Evolutionary conservation across 441 rosid species (phyloP).

Genomic region (Erodium chrysanthum): DNA sequence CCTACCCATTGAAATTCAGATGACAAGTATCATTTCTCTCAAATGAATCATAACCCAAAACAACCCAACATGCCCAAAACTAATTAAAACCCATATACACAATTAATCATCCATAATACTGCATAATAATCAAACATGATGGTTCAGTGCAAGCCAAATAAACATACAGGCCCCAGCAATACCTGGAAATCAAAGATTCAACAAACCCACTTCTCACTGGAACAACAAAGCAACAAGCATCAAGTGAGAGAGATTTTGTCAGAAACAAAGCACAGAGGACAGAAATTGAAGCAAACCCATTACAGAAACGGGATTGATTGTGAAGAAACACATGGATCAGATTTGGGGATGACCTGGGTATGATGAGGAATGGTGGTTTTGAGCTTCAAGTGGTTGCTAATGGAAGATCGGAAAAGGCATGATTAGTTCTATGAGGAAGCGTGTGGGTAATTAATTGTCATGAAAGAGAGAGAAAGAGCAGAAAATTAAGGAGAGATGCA

Average conservation of each 20-base stretch:
- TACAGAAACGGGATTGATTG: neutral
- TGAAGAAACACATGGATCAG: neutral
- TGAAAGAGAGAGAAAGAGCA: constrained; percentile 1
- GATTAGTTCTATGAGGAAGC: neutral
- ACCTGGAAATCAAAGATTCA: neutral
- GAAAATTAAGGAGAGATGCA: constrained; percentile 7
- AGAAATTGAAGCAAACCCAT: constrained; percentile 2
- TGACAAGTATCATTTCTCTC: neutral
- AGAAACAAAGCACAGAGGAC: neutral
- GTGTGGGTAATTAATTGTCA: constrained; percentile 4
- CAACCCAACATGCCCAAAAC: neutral
- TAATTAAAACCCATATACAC: neutral
- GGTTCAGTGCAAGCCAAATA: neutral
- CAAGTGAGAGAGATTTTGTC: neutral
- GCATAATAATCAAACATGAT: neutral
- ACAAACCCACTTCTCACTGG: neutral
- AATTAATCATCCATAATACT: neutral
- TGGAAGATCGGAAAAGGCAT: neutral
- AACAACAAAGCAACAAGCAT: neutral
- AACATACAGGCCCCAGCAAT: neutral
- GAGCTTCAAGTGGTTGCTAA: neutral
- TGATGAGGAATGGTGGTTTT: neutral
- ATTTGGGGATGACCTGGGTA: neutral
- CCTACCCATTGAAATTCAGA: neutral
- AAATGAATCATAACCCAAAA: neutral